phyloP scores from a whole-genome alignment of 1,284 basidiomycete genomes.

The Rhodotorula sp. region DNA sequence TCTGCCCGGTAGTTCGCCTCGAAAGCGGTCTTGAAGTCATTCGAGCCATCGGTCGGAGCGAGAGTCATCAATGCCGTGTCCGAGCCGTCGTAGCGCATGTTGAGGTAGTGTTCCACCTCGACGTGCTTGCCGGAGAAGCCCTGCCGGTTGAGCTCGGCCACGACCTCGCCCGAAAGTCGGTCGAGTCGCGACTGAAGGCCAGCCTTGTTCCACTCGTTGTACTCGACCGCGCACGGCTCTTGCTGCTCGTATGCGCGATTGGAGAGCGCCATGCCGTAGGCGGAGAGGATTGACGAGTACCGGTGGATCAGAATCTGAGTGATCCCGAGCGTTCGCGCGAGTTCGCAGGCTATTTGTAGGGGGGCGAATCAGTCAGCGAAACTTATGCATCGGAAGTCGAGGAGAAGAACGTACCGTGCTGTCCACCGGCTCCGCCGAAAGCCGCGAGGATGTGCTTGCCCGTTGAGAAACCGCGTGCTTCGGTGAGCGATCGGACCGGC shows the following conservation, averaged over 20 bases:
- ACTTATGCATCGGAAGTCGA: not conserved
- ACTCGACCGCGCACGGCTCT: constrained; percentile 39
- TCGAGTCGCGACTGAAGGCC: constrained; percentile 11
- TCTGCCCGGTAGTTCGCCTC: constrained; percentile 51
- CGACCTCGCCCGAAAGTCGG: constrained; percentile 11
- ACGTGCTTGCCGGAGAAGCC: constrained; percentile 15
- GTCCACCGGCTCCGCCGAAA: constrained; percentile 61
- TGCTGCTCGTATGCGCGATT: constrained; percentile 59
- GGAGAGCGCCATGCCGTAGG: constrained; percentile 61
- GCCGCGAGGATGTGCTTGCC: constrained; percentile 31
- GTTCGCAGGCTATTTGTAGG: constrained; percentile 54
- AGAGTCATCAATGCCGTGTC: constrained; percentile 52
- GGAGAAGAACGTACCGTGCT: constrained; percentile 58
- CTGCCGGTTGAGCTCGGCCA: constrained; percentile 19
- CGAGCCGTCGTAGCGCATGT: constrained; percentile 36
- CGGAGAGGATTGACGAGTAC: constrained; percentile 58
- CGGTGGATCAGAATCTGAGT: constrained; percentile 80
- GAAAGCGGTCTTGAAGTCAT: constrained; percentile 58
- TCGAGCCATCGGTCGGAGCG: constrained; percentile 17
- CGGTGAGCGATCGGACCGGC: constrained; percentile 41
- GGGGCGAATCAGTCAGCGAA: not conserved
- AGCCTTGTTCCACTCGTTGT: constrained; percentile 14
- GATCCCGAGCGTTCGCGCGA: constrained; percentile 65
- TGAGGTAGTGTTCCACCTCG: constrained; percentile 32
- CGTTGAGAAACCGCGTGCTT: constrained; percentile 39